phyloP scores from a whole-genome alignment of 768 basidiomycete genomes.

The Multifurca ochricompacta region DNA sequence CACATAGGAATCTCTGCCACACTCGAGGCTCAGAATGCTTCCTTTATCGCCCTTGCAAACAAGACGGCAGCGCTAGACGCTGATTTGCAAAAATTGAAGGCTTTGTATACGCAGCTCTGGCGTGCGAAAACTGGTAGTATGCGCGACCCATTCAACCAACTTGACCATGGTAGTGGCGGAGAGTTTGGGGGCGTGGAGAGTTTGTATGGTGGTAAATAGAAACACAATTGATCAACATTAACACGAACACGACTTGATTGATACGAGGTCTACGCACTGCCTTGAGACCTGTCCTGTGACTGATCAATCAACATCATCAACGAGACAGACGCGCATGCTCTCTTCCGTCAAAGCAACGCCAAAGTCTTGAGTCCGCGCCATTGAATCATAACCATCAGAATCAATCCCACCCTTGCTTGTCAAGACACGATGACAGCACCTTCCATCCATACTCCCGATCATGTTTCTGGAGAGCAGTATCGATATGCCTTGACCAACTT shows the following conservation, averaged over 20 bases:
- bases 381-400: too few relatives aligned
- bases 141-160: slow-evolving; percentile 70
- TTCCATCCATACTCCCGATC: slow-evolving; percentile 20
- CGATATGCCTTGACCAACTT: slow-evolving; percentile 81
- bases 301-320: too few relatives aligned
- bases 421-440: slow-evolving; percentile 1
- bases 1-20: slow-evolving; percentile 60
- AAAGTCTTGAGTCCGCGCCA: too few relatives aligned
- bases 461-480: slow-evolving; percentile 56
- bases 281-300: too few relatives aligned
- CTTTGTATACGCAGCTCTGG: slow-evolving; percentile 71
- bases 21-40: slow-evolving; percentile 71
- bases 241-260: too few relatives aligned
- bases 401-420: too few relatives aligned
- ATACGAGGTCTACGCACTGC: background rate
- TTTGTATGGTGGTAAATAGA: slow-evolving; percentile 35
- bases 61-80: slow-evolving; percentile 68
- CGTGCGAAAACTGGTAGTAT: slow-evolving; percentile 73
- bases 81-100: slow-evolving; percentile 71
- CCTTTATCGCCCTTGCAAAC: slow-evolving; percentile 67
- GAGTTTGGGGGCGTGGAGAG: slow-evolving; percentile 47
- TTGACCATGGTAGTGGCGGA: slow-evolving; percentile 31
- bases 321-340: too few relatives aligned
- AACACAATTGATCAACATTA: too few relatives aligned
- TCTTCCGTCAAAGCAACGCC: too few relatives aligned